Evolutionary conservation across 805 yeast genomes (phyloP).

Genomic region (Starmerella bombi): DNA sequence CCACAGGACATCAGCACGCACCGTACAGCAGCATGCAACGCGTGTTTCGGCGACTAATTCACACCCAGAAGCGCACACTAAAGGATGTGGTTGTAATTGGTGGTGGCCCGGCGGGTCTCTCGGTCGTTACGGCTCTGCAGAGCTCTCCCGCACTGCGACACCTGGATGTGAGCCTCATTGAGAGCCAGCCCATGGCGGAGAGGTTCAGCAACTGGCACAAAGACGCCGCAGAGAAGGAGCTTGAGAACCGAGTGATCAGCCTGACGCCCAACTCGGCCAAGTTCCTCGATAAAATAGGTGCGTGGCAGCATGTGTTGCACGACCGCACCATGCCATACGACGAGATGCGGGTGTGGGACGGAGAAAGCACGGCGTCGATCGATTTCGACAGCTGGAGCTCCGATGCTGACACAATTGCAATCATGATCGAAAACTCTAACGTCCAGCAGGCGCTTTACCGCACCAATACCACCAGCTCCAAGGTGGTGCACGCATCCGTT

Average conservation of each 20-base stretch:
- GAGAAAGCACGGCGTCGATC: slow-evolving; percentile 53
- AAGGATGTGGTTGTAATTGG: slow-evolving; percentile 78
- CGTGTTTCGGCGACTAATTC: not conserved
- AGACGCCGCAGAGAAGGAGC: slow-evolving; percentile 32
- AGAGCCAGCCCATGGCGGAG: slow-evolving; percentile 45
- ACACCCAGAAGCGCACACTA: not conserved
- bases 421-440: slow-evolving; percentile 80
- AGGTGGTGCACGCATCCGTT: slow-evolving; percentile 34
- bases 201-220: slow-evolving; percentile 38
- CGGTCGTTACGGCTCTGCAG: slow-evolving; percentile 66
- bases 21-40: too few relatives aligned
- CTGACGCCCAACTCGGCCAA: slow-evolving; percentile 69
- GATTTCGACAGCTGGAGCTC: slow-evolving; percentile 50
- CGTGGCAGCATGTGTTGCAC: slow-evolving; percentile 53
- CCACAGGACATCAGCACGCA: too few relatives aligned
- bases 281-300: slow-evolving; percentile 56
- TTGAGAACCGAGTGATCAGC: slow-evolving; percentile 72
- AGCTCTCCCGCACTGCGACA: slow-evolving; percentile 47
- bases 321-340: slow-evolving; percentile 73
- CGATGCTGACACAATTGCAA: slow-evolving; percentile 37
- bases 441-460: slow-evolving; percentile 53
- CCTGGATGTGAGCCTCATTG: slow-evolving; percentile 56
- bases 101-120: slow-evolving; percentile 94
- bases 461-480: slow-evolving; percentile 1
- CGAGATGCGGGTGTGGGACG: slow-evolving; percentile 76